These are phyloP conservation scores for Aspergillus fischeri DNA, from an alignment of 2,329 filamentous ascomycete species.

Conservation along the genomic window DNA sequence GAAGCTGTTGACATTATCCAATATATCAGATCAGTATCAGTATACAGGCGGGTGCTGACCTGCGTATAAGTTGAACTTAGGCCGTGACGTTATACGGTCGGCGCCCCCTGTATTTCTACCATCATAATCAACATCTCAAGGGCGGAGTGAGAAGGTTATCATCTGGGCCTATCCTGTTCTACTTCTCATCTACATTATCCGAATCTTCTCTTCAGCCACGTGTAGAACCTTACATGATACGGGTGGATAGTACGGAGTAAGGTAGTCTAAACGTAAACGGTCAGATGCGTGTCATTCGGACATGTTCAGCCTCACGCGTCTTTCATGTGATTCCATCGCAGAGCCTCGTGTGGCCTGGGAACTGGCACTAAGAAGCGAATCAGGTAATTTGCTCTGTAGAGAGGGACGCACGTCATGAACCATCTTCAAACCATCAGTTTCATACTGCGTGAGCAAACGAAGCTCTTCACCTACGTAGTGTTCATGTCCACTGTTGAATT, in stretches of 20 bases:
- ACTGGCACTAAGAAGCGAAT: neutral
- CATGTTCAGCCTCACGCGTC: neutral
- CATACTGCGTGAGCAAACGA: neutral
- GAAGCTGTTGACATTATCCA: neutral
- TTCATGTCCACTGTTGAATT: neutral
- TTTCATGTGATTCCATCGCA: neutral
- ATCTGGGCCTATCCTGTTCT: neutral
- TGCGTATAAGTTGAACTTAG: neutral
- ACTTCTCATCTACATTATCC: neutral
- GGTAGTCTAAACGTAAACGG: neutral
- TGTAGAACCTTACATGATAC: neutral
- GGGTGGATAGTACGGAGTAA: neutral
- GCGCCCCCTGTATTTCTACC: neutral
- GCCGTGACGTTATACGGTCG: neutral
- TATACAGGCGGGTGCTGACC: neutral
- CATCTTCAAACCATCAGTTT: neutral
- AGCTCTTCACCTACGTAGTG: neutral
- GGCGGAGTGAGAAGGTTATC: neutral
- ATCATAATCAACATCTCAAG: neutral
- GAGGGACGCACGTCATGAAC: neutral
- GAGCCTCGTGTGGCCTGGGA: neutral
- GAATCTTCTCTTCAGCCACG: neutral
- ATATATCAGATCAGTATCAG: too few relatives aligned
- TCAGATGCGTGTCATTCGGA: neutral
- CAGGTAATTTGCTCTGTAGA: neutral